These are phyloP conservation scores for Mycena indigotica DNA, from an alignment of 768 basidiomycete genomes.

Conservation along the genomic window DNA sequence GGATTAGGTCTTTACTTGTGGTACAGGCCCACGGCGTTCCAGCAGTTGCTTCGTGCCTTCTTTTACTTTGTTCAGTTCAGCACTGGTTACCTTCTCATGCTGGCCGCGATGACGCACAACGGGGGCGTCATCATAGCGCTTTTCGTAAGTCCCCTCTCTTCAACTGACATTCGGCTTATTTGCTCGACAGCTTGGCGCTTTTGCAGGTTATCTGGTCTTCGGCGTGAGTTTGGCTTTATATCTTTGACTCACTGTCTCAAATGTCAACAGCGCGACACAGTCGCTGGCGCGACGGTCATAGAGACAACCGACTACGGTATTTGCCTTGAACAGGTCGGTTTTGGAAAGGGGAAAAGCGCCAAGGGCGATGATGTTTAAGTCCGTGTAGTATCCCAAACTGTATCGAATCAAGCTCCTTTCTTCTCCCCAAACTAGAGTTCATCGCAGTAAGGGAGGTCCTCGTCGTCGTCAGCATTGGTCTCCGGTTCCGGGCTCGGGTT, in stretches of 20 bases:
- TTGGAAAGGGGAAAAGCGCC: neutral
- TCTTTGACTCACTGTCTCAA: neutral
- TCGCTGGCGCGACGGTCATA: slow-evolving; percentile 6
- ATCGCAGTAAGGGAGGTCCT: too few species aligned
- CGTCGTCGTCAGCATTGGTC: too few species aligned
- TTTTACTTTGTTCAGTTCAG: slow-evolving; percentile 17
- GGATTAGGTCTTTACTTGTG: too few species aligned
- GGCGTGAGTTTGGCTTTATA: neutral
- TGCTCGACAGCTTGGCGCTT: slow-evolving; percentile 12
- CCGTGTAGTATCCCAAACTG: too few species aligned
- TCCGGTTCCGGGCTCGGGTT: too few species aligned
- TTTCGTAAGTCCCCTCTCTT: slow-evolving; percentile 7
- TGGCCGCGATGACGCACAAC: slow-evolving; percentile 19
- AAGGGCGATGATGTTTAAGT: too few species aligned
- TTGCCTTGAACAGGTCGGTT: slow-evolving; percentile 10
- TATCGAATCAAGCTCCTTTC: too few species aligned
- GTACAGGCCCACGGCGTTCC: slow-evolving; percentile 9
- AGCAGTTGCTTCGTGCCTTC: slow-evolving; percentile 16
- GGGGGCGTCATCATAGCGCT: slow-evolving; percentile 16
- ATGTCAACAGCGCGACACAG: slow-evolving; percentile 8
- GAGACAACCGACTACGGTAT: slow-evolving; percentile 9
- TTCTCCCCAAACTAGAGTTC: too few species aligned
- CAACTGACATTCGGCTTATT: neutral
- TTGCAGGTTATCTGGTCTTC: slow-evolving; percentile 17
- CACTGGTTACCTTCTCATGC: slow-evolving; percentile 17